Evolutionary conservation across 805 yeast genomes (phyloP).

Genomic region (Candida vartiovaarae): DNA sequence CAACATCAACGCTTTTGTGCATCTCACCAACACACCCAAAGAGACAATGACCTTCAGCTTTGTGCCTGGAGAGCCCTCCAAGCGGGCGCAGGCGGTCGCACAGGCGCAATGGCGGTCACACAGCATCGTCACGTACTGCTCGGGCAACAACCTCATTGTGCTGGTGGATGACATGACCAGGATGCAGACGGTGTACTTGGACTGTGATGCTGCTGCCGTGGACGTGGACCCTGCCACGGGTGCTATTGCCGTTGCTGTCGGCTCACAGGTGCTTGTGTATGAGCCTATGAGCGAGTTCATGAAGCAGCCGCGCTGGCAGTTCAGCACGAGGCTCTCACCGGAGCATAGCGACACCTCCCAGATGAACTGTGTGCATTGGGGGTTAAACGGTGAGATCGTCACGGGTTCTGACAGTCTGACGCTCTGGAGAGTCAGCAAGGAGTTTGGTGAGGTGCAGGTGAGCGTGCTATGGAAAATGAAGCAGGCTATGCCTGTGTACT

Average conservation of each 20-base stretch:
- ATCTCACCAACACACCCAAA: too few relatives aligned
- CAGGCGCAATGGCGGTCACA: slow-evolving; percentile 61
- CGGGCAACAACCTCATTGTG: slow-evolving; percentile 81
- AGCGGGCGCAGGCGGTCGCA: slow-evolving; percentile 44
- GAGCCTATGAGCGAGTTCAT: slow-evolving; percentile 47
- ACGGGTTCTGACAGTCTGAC: slow-evolving; percentile 51
- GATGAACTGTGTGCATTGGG: slow-evolving; percentile 48
- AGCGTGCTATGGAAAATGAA: slow-evolving; percentile 30
- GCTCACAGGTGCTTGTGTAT: slow-evolving; percentile 38
- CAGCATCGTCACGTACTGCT: slow-evolving; percentile 60
- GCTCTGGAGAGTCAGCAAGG: slow-evolving; percentile 44
- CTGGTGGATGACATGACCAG: slow-evolving; percentile 43
- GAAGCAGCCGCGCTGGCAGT: slow-evolving; percentile 39
- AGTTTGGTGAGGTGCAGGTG: slow-evolving; percentile 34
- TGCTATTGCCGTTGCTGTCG: slow-evolving; percentile 46
- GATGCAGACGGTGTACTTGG: slow-evolving; percentile 72
- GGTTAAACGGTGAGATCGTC: slow-evolving; percentile 45
- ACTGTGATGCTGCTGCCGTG: slow-evolving; percentile 57
- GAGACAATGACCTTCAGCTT: slow-evolving; percentile 54
- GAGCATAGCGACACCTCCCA: slow-evolving; percentile 20
- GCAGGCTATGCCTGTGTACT: slow-evolving; percentile 57
- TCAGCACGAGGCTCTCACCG: slow-evolving; percentile 22
- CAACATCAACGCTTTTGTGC: too few relatives aligned
- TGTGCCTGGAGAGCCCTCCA: slow-evolving; percentile 82
- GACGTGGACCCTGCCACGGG: slow-evolving; percentile 61